Evolutionary conservation across 2,329 filamentous ascomycete genomes (phyloP).

Genomic region (Keithomyces neogunnii): DNA sequence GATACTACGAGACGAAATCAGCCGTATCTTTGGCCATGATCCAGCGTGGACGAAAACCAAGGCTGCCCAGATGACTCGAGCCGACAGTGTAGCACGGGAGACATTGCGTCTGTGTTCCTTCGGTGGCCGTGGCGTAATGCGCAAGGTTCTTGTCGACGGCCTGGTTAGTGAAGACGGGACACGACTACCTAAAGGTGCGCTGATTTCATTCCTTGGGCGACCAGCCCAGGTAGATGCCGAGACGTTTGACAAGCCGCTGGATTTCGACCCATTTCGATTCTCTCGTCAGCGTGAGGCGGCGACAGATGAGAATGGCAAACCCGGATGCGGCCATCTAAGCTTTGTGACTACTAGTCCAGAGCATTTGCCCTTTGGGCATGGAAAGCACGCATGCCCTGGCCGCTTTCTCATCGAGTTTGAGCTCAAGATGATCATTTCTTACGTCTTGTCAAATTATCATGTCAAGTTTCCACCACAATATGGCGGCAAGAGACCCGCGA

Average conservation of each 20-base stretch:
- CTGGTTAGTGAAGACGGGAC: constrained; percentile 23
- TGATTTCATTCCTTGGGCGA: constrained; percentile 23
- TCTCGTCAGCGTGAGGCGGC: constrained; percentile 24
- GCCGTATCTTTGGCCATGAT: constrained; percentile 15
- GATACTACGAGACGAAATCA: constrained; percentile 28
- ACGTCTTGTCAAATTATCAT: not conserved
- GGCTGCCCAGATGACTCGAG: constrained; percentile 25
- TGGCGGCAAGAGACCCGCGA: not conserved
- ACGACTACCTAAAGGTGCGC: constrained; percentile 18
- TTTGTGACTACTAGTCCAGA: constrained; percentile 8
- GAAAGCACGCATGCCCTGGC: constrained; percentile 24
- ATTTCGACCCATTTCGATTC: constrained; percentile 34
- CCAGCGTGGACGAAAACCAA: constrained; percentile 29
- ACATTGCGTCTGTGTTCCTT: constrained; percentile 12
- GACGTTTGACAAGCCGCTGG: constrained; percentile 22
- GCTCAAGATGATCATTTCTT: constrained; percentile 20
- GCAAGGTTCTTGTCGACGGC: constrained; percentile 17
- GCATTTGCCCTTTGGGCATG: constrained; percentile 21
- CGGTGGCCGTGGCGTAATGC: constrained; percentile 15
- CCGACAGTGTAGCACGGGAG: constrained; percentile 26
- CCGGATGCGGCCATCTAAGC: no score
- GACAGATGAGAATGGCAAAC: not conserved
- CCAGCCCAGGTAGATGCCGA: constrained; percentile 22
- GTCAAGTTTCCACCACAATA: not conserved
- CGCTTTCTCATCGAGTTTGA: constrained; percentile 22